Evolutionary conservation across 192 early-diverging fungal genomes (phyloP).

Genomic region (Gamsiella multidivaricata): DNA sequence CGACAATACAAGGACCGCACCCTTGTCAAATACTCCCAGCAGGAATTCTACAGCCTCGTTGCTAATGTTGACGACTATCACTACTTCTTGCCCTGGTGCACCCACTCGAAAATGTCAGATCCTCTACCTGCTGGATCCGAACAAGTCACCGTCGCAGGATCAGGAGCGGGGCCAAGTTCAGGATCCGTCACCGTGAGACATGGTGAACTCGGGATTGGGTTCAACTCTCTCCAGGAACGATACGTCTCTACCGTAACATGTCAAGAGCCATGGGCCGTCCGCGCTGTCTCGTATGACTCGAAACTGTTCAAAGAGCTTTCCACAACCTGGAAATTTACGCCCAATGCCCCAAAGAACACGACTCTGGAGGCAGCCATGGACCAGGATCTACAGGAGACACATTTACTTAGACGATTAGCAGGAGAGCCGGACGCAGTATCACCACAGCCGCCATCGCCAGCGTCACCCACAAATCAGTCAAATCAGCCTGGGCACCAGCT

Average conservation of each 20-base stretch:
- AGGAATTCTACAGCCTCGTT: constrained; percentile 85
- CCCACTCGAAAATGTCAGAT: constrained; percentile 68
- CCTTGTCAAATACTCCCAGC: constrained; percentile 72
- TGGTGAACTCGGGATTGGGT: constrained; percentile 86
- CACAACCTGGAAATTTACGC: constrained; percentile 76
- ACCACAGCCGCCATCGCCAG: background rate
- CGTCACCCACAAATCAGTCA: background rate
- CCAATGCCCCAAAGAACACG: constrained; percentile 53
- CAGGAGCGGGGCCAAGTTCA: background rate
- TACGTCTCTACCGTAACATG: constrained; percentile 84
- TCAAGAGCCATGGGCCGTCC: constrained; percentile 69
- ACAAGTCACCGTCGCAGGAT: too few species aligned
- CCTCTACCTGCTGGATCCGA: constrained; percentile 12
- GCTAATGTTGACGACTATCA: constrained; percentile 85
- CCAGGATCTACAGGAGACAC: constrained; percentile 27
- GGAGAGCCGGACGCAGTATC: background rate
- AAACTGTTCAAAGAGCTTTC: constrained; percentile 72
- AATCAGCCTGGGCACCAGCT: constrained; percentile 6
- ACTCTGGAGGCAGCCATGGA: constrained; percentile 47
- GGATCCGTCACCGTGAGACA: constrained; percentile 53
- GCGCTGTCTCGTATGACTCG: constrained; percentile 59
- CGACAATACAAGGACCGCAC: constrained; percentile 38
- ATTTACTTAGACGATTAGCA: constrained; percentile 6
- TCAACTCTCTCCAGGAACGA: constrained; percentile 77
- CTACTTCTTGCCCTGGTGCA: constrained; percentile 87